Evolutionary conservation across 2,329 filamentous ascomycete genomes (phyloP), one percentile per base, ranked within the genome.

Genomic region (Trichothecium roseum): DNA sequence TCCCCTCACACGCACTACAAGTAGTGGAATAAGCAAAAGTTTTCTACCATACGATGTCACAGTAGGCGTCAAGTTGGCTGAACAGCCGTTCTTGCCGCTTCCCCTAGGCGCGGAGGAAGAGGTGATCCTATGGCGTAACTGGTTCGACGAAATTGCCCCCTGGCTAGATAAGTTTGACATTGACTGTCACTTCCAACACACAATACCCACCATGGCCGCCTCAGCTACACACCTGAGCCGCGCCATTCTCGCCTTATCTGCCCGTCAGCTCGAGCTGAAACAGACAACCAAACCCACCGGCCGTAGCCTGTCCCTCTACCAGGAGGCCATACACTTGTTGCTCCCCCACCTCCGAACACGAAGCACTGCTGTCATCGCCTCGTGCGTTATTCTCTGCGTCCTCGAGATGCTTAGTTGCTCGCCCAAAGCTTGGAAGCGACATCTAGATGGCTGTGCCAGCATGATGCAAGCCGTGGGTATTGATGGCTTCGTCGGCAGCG

Each of bases 161-260:
- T 63, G 59, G 66, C 59, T 72, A 2, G 68, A 73, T 38, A 72
- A 69, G 52, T 71, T 73, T 35, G 69, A 72, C 42, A 56, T 57
- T 20, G 53, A 65, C 32, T 54, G 60, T 2, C 60, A 67, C 18
- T 72, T 72, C 41, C 62, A 63, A 15, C 59, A 63, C 6, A 60
- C 62, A 5, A 53, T 72, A 4, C 65, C 68, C 0, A 57, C 60
- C 14, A 59, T 72, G 46, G 62, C 65, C 2, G 58, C 60, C 18
- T 48, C 56, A 5, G 56, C 63, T 3, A 53, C 57, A 2, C 61
- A 68, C 33, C 51, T 73, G 0, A 54, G 62, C 4, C 69, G 63
- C 44, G 60, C 68, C 2, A 66, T 71, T 28, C 53, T 72, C 2
- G 68, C 68, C 3, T 53, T 72, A 4, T 70, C 66, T 1, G 67